A percentile compares a stretch with the other conserved stretches of the same genome.
Evolutionary conservation across 257 asterid species (phyloP).

Genomic region (Catharanthus roseus): DNA sequence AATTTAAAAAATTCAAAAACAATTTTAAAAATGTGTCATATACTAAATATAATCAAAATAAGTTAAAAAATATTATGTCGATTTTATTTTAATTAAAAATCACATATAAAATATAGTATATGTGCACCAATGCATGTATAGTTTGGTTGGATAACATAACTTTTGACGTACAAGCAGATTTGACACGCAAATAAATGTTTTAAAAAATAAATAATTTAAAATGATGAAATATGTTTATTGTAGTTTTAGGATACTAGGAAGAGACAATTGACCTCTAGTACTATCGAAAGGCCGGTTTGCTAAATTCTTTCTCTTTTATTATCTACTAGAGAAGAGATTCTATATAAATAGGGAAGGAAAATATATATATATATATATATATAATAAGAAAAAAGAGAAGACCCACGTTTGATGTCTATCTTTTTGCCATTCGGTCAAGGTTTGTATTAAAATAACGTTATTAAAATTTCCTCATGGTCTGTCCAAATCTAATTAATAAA

Average conservation of each 20-base stretch:
- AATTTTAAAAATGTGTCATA: too few relatives aligned
- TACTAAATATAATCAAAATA: too few relatives aligned
- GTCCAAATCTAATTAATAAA: not conserved
- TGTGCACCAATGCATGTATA: not conserved
- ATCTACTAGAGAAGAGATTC: conserved; percentile 9
- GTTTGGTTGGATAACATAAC: not conserved
- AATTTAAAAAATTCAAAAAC: too few relatives aligned
- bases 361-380: too few relatives aligned
- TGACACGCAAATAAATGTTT: not conserved
- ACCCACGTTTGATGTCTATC: conserved; percentile 2
- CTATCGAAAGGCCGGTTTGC: conserved; percentile 12
- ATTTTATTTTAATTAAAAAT: too few relatives aligned
- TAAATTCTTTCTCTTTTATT: not conserved
- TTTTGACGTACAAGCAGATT: not conserved
- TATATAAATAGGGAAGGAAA: too few relatives aligned
- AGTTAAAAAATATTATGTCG: too few relatives aligned
- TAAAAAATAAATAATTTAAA: not conserved
- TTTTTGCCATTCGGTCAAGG: not conserved
- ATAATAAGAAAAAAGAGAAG: not conserved
- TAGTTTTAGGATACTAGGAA: not conserved
- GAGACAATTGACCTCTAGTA: conserved; percentile 10
- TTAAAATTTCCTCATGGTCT: not conserved
- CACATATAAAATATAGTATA: too few relatives aligned
- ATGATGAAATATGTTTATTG: not conserved
- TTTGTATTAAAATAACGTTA: not conserved